A percentile compares a stretch with the other conserved stretches of the same genome.
phyloP scores from a whole-genome alignment of 2,329 filamentous ascomycete species.

The Emydomyces testavorans region DNA sequence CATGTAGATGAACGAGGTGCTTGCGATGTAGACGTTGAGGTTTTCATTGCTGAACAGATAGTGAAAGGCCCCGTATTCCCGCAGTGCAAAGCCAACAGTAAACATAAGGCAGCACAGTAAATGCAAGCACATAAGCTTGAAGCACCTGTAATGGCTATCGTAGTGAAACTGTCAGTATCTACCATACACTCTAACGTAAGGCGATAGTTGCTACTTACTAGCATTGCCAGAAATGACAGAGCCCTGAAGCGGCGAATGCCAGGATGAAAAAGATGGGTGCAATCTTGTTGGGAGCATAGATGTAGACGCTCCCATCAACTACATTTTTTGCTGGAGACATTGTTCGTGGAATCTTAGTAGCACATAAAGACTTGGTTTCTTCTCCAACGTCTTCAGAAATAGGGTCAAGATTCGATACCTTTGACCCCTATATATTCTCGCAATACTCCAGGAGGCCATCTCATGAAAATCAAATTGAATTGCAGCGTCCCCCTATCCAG shows the following conservation, averaged over 20 bases:
- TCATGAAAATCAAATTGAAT: not conserved
- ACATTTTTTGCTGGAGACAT: not conserved
- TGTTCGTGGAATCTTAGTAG: not conserved
- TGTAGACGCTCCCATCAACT: conserved; percentile 27
- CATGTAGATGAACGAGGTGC: conserved; percentile 31
- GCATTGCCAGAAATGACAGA: conserved; percentile 44
- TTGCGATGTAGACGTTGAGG: conserved; percentile 38
- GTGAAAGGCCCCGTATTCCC: conserved; percentile 44
- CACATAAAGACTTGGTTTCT: not conserved
- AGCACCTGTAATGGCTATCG: conserved; percentile 46
- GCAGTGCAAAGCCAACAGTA: conserved; percentile 44
- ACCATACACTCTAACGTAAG: not conserved
- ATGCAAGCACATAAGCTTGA: conserved; percentile 45
- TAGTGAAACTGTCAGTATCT: not conserved
- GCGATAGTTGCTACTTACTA: conserved; percentile 35
- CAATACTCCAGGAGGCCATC: no score
- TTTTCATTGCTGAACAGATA: conserved; percentile 27
- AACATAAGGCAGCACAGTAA: conserved; percentile 46
- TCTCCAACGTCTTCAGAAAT: not conserved
- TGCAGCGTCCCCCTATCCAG: no score
- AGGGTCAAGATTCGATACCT: not conserved
- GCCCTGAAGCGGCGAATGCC: conserved; percentile 38
- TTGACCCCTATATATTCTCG: no score
- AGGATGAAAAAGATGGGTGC: conserved; percentile 45
- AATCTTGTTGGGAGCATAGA: conserved; percentile 45